These are phyloP conservation scores for Kodamaea nitidulidarum DNA, from an alignment of 805 yeast genomes.

Conservation along the genomic window DNA sequence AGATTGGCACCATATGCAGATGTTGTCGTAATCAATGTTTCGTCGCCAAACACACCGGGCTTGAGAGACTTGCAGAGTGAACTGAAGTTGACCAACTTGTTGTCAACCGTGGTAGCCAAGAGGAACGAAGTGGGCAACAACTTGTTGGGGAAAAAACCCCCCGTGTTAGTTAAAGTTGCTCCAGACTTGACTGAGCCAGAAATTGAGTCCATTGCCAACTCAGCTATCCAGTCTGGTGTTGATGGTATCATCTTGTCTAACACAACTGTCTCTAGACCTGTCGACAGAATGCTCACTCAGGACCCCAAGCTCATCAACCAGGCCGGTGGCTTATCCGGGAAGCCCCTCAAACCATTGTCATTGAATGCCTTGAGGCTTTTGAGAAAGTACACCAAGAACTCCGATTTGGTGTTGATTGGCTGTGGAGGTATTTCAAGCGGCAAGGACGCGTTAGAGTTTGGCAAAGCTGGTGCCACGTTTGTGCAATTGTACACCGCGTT, in stretches of 20 bases:
- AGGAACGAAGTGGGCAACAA: conserved; percentile 50
- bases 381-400: conserved; percentile 72
- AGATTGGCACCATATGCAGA: conserved; percentile 83
- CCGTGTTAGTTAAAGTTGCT: conserved; percentile 85
- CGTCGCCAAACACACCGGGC: conserved; percentile 96
- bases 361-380: conserved; percentile 66
- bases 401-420: conserved; percentile 74
- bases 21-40: conserved; percentile 83
- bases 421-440: conserved; percentile 94
- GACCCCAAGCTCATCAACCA: conserved; percentile 43
- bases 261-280: conserved; percentile 85
- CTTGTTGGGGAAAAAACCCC: conserved; percentile 53
- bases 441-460: conserved; percentile 85
- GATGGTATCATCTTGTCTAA: conserved; percentile 93
- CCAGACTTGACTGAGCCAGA: conserved; percentile 86
- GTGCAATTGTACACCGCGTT: conserved; percentile 84
- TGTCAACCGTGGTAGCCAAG: conserved; percentile 62
- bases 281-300: conserved; percentile 46
- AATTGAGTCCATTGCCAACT: conserved; percentile 73
- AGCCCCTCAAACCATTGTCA: conserved; percentile 78
- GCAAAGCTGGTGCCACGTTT: conserved; percentile 89
- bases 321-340: conserved; percentile 90
- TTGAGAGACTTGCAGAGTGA: conserved; percentile 82
- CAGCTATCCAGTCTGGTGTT: conserved; percentile 70
- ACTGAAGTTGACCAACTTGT: conserved; percentile 61